Evolutionary conservation across 1,284 basidiomycete species (phyloP).

Genomic region (Leccinum angustisporum): DNA sequence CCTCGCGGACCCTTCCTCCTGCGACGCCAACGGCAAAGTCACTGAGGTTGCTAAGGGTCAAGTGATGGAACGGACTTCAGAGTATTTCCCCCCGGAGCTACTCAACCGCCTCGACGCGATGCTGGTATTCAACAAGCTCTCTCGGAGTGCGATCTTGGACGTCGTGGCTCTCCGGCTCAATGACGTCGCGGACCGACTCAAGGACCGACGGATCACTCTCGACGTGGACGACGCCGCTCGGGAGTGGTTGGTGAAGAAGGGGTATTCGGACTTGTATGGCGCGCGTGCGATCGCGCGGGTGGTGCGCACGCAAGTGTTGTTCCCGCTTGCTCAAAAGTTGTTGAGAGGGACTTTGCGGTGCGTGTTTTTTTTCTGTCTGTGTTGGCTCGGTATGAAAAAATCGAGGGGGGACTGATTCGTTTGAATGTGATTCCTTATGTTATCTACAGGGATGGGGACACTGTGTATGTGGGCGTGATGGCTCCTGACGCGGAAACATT

Average conservation of each 20-base stretch:
- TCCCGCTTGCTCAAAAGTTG: conserved; percentile 76
- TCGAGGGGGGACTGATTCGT: background rate
- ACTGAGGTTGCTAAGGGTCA: conserved; percentile 60
- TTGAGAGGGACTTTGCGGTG: conserved; percentile 74
- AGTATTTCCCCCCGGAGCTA: conserved; percentile 88
- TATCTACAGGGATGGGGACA: conserved; percentile 35
- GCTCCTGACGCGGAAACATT: conserved; percentile 16
- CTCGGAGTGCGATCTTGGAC: conserved; percentile 58
- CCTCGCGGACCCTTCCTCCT: conserved; percentile 69
- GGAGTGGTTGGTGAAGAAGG: conserved; percentile 75
- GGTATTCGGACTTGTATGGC: conserved; percentile 83
- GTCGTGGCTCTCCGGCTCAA: too few species aligned
- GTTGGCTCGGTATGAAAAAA: background rate
- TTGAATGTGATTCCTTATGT: too few species aligned
- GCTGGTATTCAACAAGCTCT: conserved; percentile 88
- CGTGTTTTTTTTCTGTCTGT: conserved; percentile 17
- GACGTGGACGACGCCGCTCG: conserved; percentile 67
- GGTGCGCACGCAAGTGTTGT: conserved; percentile 76
- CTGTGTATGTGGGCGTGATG: conserved; percentile 25
- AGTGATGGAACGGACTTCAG: conserved; percentile 75
- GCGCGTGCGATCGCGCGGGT: conserved; percentile 83
- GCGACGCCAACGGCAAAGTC: conserved; percentile 65
- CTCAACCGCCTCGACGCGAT: conserved; percentile 88
- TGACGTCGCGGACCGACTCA: too few species aligned
- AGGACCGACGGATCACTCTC: conserved; percentile 63